These are phyloP conservation scores for Domatiomyces catenatus DNA, from an alignment of 2,329 filamentous ascomycete species.

Conservation along the genomic window DNA sequence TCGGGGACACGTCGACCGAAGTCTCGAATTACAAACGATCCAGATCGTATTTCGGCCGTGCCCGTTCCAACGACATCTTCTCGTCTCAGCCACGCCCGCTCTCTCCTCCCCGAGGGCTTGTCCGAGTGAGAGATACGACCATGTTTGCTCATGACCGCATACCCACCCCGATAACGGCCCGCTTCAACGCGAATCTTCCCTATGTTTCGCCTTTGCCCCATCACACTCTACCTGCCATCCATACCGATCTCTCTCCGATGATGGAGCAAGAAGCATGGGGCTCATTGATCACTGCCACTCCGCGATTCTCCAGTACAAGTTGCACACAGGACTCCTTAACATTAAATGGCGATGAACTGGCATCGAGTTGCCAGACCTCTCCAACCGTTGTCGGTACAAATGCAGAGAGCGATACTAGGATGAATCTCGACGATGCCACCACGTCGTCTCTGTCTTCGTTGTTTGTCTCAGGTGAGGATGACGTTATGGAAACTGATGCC, in stretches of 20 bases:
- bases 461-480: slow-evolving; percentile 1
- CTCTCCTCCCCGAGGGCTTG: background rate
- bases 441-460: slow-evolving; percentile 3
- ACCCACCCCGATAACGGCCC: slow-evolving; percentile 13
- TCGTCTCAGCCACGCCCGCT: background rate
- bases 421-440: slow-evolving; percentile 8
- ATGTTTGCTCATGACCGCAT: slow-evolving; percentile 8
- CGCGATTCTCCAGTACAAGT: slow-evolving; percentile 5
- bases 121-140: background rate
- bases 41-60: slow-evolving; percentile 8
- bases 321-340: slow-evolving; percentile 7
- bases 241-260: slow-evolving; percentile 16
- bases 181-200: slow-evolving; percentile 10
- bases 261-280: slow-evolving; percentile 17
- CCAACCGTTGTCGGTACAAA: background rate
- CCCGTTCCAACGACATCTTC: slow-evolving; percentile 16
- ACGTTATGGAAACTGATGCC: background rate
- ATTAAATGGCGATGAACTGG: background rate
- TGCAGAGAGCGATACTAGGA: slow-evolving; percentile 10
- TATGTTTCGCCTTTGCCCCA: slow-evolving; percentile 10
- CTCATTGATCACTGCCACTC: slow-evolving; percentile 6
- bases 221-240: slow-evolving; percentile 12
- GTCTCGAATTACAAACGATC: slow-evolving; percentile 1
- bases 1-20: slow-evolving; percentile 4
- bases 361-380: background rate